Conservation (phyloP, 2,329 filamentous ascomycete genomes). For the Paecilomyces fulvus region DNA sequence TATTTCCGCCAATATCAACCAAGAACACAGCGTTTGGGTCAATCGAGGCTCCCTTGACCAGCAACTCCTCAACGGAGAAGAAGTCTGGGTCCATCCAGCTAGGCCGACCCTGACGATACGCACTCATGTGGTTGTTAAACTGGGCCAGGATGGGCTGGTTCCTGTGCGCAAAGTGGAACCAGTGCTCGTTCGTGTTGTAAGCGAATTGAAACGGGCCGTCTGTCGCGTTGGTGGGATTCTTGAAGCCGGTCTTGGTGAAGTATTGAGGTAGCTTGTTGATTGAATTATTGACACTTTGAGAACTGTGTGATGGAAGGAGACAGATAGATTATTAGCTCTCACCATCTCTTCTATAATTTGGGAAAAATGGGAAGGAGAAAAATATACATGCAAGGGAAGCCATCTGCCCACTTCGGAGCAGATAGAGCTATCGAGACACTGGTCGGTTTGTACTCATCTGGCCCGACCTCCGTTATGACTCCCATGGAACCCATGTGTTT, state of each 20-base stretch:
- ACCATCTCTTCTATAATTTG: no score
- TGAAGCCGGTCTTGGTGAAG: neutral
- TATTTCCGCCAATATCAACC: conserved; percentile 38
- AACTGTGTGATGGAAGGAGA: neutral
- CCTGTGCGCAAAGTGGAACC: neutral
- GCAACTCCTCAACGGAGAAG: conserved; percentile 14
- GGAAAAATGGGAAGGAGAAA: conserved; percentile 2
- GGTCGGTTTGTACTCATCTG: conserved; percentile 19
- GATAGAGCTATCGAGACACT: conserved; percentile 17
- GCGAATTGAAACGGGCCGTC: conserved; percentile 3
- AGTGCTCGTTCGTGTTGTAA: conserved; percentile 19
- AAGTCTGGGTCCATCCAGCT: conserved; percentile 14
- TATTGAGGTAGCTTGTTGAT: neutral
- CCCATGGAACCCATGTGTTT: conserved; percentile 14
- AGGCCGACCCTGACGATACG: conserved; percentile 1
- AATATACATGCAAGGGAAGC: conserved; percentile 17
- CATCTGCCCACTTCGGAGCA: conserved; percentile 14
- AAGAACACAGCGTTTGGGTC: conserved; percentile 16
- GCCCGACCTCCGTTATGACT: conserved; percentile 14
- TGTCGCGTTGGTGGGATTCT: neutral
- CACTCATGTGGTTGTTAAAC: conserved; percentile 3
- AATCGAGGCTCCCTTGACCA: conserved; percentile 8
- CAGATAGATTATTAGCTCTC: no score
- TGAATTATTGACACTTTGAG: neutral
- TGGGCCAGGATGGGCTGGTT: neutral